These are phyloP conservation scores for Pythium pyrilobum DNA, from an alignment of 352 stramenopile species.

Conservation along the genomic window DNA sequence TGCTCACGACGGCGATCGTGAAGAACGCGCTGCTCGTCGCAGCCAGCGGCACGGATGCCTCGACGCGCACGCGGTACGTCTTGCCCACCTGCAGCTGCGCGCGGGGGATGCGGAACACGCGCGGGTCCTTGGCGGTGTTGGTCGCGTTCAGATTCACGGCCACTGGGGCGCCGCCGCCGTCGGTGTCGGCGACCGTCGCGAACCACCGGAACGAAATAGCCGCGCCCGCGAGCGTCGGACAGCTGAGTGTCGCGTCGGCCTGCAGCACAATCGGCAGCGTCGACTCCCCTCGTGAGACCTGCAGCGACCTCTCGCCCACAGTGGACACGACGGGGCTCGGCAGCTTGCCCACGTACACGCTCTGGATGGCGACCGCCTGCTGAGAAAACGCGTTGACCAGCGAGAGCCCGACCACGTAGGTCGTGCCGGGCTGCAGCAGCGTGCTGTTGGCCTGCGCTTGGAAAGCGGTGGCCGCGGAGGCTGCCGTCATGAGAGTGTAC, in stretches of 20 bases:
- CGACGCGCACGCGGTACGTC: constrained; percentile 53
- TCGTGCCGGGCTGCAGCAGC: constrained; percentile 26
- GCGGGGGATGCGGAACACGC: constrained; percentile 43
- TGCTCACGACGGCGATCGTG: constrained; percentile 33
- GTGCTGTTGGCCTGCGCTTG: constrained; percentile 42
- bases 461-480: constrained; percentile 17
- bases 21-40: constrained; percentile 38
- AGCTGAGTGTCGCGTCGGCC: constrained; percentile 41
- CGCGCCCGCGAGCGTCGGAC: constrained; percentile 21
- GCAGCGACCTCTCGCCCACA: constrained; percentile 32
- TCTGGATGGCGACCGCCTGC: constrained; percentile 17
- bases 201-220: constrained; percentile 47
- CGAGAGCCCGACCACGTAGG: constrained; percentile 43
- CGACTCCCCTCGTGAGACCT: constrained; percentile 30
- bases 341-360: constrained; percentile 29
- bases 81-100: constrained; percentile 27
- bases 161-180: background rate
- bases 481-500: constrained; percentile 24
- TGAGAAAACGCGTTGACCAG: constrained; percentile 61
- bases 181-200: constrained; percentile 8
- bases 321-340: constrained; percentile 46
- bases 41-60: constrained; percentile 21
- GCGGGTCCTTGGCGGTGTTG: constrained; percentile 58
- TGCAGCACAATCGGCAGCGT: constrained; percentile 32
- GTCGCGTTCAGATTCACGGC: constrained; percentile 31